Evolutionary conservation across 2,329 filamentous ascomycete species (phyloP), one percentile per base, ranked within the genome.

Genomic region (Phialophora verrucosa): DNA sequence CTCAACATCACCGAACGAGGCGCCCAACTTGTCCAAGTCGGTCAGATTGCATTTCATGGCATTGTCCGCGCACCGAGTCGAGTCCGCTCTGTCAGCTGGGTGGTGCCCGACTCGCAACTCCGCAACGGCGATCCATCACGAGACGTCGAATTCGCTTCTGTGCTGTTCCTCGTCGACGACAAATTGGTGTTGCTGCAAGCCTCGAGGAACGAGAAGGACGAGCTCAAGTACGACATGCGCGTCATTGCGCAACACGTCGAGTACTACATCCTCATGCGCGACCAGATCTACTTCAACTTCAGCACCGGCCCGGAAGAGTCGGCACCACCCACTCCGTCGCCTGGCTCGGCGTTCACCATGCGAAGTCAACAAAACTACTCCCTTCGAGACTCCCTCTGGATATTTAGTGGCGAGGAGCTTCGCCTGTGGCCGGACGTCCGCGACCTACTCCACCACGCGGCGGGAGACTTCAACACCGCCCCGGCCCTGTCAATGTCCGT

Each of bases 201-300:
- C 1, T 93, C 92, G 0, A 83, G 92, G 4, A 93, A 91, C 59
- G 91, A 91, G 57, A 87, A 90, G 51, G 91, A 91, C 4, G 90
- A 93, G 72, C 84, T 97, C 59, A 98, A 97, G 80, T 99, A 99
- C 75, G 94, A 98, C 75, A 99, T 99, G 95, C 90, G 93, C 10
- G 90, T 98, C 66, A 90, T 99, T 75, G 93, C 93, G 12, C 92
- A 97, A 74, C 96, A 96, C 73, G 93, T 98, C 49, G 95, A 99
- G 77, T 98, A 95, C 74, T 97, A 97, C 76, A 90, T 90, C 62
- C 88, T 95, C 73, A 96, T 96, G 88, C 89, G 93, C 70, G 95
- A 99, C 75, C 91, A 96, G 73, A 88, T 80, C 23, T 80, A 77
- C 10, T 82, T 79, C 72, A 81, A 79, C 68, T 81, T 84, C 68